Percentiles rank a stretch among this genome's conserved stretches.
phyloP scores from a whole-genome alignment of 1,284 basidiomycete species.

The Microbotryum scabiosae region DNA sequence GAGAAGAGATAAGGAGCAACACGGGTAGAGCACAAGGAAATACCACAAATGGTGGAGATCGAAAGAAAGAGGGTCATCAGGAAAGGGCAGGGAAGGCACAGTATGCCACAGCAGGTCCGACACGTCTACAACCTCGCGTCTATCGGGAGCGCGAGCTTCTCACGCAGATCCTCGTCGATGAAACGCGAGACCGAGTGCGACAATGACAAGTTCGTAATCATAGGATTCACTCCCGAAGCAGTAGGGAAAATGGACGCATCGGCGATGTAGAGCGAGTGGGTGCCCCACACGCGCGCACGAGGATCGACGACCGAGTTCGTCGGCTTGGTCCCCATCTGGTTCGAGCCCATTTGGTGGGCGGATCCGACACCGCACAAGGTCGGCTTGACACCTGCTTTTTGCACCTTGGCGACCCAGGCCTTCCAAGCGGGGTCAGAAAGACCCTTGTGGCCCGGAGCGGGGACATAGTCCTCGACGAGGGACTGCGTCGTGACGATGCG shows the following conservation, averaged over 20 bases:
- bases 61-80: no score
- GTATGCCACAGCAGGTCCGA: no score
- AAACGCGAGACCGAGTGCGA: slow-evolving; percentile 23
- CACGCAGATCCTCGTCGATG: slow-evolving; percentile 16
- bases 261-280: slow-evolving; percentile 43
- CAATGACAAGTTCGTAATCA: slow-evolving; percentile 39
- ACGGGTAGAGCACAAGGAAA: no score
- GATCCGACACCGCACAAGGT: slow-evolving; percentile 19
- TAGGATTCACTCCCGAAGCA: slow-evolving; percentile 45
- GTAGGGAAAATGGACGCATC: slow-evolving; percentile 44
- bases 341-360: slow-evolving; percentile 42
- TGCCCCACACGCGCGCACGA: slow-evolving; percentile 43
- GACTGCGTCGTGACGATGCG: slow-evolving; percentile 41
- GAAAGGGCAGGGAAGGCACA: no score
- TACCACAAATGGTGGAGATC: no score
- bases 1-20: no score
- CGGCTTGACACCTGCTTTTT: slow-evolving; percentile 18
- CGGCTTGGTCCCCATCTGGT: slow-evolving; percentile 39
- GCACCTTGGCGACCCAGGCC: slow-evolving; percentile 31
- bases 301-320: slow-evolving; percentile 40
- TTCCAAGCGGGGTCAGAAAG: slow-evolving; percentile 34
- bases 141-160: neutral
- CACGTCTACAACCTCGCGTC: neutral
- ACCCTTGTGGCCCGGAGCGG: slow-evolving; percentile 23
- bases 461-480: slow-evolving; percentile 34